phyloP scores from a whole-genome alignment of 2,329 filamentous ascomycete genomes.

The Aspergillus versicolor region DNA sequence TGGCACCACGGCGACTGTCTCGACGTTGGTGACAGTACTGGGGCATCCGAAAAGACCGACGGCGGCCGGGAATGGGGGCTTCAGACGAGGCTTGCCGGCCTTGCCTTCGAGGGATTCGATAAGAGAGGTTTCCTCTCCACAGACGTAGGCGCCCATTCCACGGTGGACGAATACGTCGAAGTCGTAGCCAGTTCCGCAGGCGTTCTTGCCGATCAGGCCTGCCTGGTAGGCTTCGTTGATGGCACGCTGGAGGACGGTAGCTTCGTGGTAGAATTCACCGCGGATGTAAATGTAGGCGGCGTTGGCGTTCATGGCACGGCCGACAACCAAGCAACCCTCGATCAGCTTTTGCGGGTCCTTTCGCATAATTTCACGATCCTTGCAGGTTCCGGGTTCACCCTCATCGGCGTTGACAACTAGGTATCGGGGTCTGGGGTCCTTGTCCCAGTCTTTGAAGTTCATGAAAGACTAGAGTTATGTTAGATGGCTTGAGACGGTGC shows the following conservation, averaged over 20 bases:
- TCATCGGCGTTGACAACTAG: slow-evolving; percentile 98
- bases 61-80: slow-evolving; percentile 96
- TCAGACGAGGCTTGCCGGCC: slow-evolving; percentile 95
- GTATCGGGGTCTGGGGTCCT: slow-evolving; percentile 93
- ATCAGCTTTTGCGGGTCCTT: slow-evolving; percentile 99
- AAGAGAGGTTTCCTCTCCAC: slow-evolving; percentile 95
- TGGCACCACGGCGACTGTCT: slow-evolving; percentile 91
- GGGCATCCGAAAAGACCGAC: slow-evolving; percentile 98
- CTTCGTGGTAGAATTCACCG: slow-evolving; percentile 96
- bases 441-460: slow-evolving; percentile 99
- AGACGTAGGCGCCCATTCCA: slow-evolving; percentile 95
- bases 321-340: slow-evolving; percentile 93
- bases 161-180: slow-evolving; percentile 97
- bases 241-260: slow-evolving; percentile 85
- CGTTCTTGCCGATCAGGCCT: slow-evolving; percentile 96
- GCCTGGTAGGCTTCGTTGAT: slow-evolving; percentile 98
- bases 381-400: slow-evolving; percentile 98
- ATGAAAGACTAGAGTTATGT: slow-evolving; percentile 78
- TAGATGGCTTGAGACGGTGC: background rate
- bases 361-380: slow-evolving; percentile 99
- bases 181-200: slow-evolving; percentile 93
- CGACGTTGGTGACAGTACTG: slow-evolving; percentile 96
- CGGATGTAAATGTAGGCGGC: slow-evolving; percentile 99
- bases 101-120: slow-evolving; percentile 99
- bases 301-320: slow-evolving; percentile 97